Evolutionary conservation across 164 flowering plant species (phyloP), one percentile per base, ranked within the genome.

Genomic region (Stephania cephalantha): DNA sequence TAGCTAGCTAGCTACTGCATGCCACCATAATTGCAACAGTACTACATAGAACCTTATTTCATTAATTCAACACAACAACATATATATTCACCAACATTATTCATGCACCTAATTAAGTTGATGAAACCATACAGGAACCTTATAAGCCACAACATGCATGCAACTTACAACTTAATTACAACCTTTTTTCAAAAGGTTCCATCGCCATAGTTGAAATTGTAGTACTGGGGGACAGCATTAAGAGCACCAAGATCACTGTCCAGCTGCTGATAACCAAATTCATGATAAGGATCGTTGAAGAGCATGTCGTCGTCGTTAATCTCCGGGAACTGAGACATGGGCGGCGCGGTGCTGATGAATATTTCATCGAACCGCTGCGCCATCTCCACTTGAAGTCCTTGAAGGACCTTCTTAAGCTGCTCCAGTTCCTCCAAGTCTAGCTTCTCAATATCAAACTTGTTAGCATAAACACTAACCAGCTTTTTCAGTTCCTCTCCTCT

Each of bases 361-460:
- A 58, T 58, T 12, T 29, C 68, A 22, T 65, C 31, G 31, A 29
- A 22, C 1, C 31, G 35, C 12, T 7, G 22, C 31, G 3, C 6
- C 68, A 29, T 7, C 9, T 29, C 29, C 68, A 1, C 8, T 11
- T 70, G 22, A 13, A 70, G 5, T 9, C 45, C 66, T 61, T 63
- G 48, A 68, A 64, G 11, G 2, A 45, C 1, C 18, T 6, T 29
- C 75, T 18, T 58, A 1, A 35, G 30, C 35, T 69, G 44, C 20
- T 67, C 68, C 15, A 78, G 72, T 15, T 78, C 71, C 11, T 69
- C 7, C 69, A 69, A 18, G 22, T 25, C 29, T 9, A 73, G 50
- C 9, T 61, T 25, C n/a, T 73, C 72, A 8, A 78, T 46, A 73
- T 76, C 63, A 77, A 22, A 63, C 71, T 9, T 35, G n/a, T 29